Conservation (phyloP, 768 basidiomycete species). For the Tylopilus sp. region DNA sequence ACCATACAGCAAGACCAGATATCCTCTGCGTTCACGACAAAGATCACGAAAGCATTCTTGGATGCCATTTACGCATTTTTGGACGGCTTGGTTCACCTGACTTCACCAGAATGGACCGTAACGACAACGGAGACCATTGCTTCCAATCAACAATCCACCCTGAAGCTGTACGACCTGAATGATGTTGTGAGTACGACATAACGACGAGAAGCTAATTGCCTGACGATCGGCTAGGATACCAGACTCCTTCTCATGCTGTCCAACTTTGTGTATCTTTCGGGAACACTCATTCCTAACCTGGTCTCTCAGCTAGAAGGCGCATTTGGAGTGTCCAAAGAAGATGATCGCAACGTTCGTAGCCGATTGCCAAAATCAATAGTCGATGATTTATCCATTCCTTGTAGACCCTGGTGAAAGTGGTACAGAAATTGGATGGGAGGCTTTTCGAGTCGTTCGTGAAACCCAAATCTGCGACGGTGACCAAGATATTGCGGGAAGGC, state of each 20-base stretch:
- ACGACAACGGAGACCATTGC: constrained; percentile 4
- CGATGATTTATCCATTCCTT: background rate
- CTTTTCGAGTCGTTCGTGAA: constrained; percentile 87
- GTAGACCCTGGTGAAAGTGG: constrained; percentile 71
- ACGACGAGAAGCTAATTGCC: background rate
- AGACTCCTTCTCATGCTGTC: constrained; percentile 86
- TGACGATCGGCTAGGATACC: constrained; percentile 57
- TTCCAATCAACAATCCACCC: constrained; percentile 19
- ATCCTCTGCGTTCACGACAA: constrained; percentile 59
- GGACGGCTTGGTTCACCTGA: constrained; percentile 80
- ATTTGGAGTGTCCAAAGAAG: constrained; percentile 65
- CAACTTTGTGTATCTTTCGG: constrained; percentile 78
- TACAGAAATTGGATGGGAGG: constrained; percentile 81
- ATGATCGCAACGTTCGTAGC: constrained; percentile 63
- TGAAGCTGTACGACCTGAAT: constrained; percentile 48
- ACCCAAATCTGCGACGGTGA: constrained; percentile 71
- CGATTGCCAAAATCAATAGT: background rate
- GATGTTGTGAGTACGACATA: constrained; percentile 48
- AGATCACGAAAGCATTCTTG: constrained; percentile 81
- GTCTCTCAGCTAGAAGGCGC: constrained; percentile 74
- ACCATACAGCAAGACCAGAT: constrained; percentile 59
- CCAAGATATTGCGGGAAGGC: constrained; percentile 67
- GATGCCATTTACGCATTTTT: constrained; percentile 83
- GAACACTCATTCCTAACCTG: constrained; percentile 71
- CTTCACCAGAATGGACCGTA: constrained; percentile 61